These are phyloP conservation scores for Perkinsus marinus DNA, from an alignment of 169 alveolate species.

Conservation along the genomic window DNA sequence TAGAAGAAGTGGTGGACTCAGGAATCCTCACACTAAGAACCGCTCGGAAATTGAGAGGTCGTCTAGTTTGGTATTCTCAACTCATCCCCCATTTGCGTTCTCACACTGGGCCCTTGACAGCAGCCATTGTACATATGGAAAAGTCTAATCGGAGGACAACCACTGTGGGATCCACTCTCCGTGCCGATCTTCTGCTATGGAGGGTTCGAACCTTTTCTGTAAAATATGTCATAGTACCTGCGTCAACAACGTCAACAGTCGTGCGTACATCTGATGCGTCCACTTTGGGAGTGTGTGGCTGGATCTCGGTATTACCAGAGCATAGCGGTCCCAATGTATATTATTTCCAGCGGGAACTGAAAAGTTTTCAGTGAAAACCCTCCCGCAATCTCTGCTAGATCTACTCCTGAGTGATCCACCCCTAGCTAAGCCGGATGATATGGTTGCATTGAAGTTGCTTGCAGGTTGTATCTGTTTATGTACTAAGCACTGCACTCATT, in stretches of 20 bases:
- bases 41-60: not conserved
- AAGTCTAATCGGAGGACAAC: not conserved
- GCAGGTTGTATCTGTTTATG: too few species aligned
- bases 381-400: too few species aligned
- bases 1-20: not conserved
- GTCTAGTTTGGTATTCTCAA: not conserved
- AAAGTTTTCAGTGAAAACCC: too few species aligned
- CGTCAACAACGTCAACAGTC: not conserved
- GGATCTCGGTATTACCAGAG: not conserved
- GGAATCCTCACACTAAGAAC: not conserved
- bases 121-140: not conserved
- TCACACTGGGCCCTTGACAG: not conserved
- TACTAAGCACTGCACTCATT: too few species aligned
- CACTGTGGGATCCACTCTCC: not conserved
- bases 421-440: too few species aligned
- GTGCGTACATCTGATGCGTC: not conserved
- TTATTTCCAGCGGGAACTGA: too few species aligned
- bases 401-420: too few species aligned
- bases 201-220: not conserved
- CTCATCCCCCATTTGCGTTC: not conserved
- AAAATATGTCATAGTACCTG: not conserved
- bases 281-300: not conserved
- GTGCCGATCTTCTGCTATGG: not conserved
- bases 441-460: too few species aligned
- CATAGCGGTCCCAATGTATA: too few species aligned